phyloP scores from a whole-genome alignment of 768 basidiomycete species.

The Lactarius quietus region DNA sequence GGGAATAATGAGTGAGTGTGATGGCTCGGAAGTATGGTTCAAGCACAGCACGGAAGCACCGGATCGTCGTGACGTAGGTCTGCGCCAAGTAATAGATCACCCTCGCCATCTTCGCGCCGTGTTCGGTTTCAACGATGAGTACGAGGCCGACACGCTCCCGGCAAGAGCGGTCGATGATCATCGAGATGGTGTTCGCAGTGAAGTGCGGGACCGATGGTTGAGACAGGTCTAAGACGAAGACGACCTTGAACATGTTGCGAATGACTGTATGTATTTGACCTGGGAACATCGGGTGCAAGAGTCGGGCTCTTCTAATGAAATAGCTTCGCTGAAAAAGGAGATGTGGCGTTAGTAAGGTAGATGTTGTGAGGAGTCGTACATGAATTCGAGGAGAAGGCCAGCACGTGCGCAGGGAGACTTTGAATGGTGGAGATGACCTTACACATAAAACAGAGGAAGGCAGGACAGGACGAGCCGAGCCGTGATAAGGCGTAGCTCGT shows the following conservation, averaged over 20 bases:
- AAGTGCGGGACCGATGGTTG: constrained; percentile 55
- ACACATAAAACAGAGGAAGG: too few relatives aligned
- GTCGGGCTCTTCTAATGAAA: too few relatives aligned
- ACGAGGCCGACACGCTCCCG: constrained; percentile 87
- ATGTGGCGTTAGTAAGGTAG: too few relatives aligned
- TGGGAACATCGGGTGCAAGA: constrained; percentile 75
- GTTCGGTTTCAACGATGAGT: constrained; percentile 55
- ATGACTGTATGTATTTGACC: constrained; percentile 71
- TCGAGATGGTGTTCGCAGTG: constrained; percentile 58
- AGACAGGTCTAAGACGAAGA: constrained; percentile 80
- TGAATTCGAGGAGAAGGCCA: too few relatives aligned
- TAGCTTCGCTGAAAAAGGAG: too few relatives aligned
- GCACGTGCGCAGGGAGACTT: too few relatives aligned
- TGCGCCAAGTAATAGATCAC: constrained; percentile 34
- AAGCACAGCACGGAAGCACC: constrained; percentile 10
- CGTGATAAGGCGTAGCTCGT: too few relatives aligned
- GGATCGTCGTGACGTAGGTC: constrained; percentile 9
- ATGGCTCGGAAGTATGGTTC: not conserved
- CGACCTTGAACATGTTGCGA: constrained; percentile 78
- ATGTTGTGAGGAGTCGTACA: too few relatives aligned
- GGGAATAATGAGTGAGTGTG: not conserved
- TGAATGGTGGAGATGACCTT: too few relatives aligned
- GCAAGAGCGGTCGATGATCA: constrained; percentile 66
- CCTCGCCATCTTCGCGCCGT: constrained; percentile 37
- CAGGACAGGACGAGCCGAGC: too few relatives aligned